Evolutionary conservation across 2,329 filamentous ascomycete genomes (phyloP).

Genomic region (Hypoxylon sp.): DNA sequence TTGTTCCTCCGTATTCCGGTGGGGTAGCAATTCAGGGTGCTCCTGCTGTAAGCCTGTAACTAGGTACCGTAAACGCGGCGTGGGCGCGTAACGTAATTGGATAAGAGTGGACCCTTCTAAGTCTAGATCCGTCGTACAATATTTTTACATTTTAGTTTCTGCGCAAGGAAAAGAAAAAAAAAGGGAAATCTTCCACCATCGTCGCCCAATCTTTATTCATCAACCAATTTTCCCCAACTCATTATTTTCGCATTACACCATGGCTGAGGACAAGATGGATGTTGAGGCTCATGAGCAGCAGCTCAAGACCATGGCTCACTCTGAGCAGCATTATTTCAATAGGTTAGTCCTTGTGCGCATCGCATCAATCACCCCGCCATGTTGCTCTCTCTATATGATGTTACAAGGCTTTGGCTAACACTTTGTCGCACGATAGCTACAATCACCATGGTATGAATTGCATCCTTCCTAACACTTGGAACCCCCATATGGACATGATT

Average conservation of each 20-base stretch:
- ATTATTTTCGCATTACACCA: slow-evolving; percentile 25
- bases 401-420: slow-evolving; percentile 29
- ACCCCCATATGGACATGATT: slow-evolving; percentile 4
- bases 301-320: slow-evolving; percentile 83
- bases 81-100: slow-evolving; percentile 33
- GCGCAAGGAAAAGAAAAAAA: slow-evolving; percentile 23
- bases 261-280: slow-evolving; percentile 60
- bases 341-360: slow-evolving; percentile 64
- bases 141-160: slow-evolving; percentile 8
- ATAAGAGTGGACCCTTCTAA: slow-evolving; percentile 1
- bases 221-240: slow-evolving; percentile 17
- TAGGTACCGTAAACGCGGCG: slow-evolving; percentile 5
- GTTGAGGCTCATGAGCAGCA: slow-evolving; percentile 67
- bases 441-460: slow-evolving; percentile 97
- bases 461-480: slow-evolving; percentile 24
- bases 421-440: slow-evolving; percentile 69
- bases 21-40: slow-evolving; percentile 16
- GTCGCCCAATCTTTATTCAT: slow-evolving; percentile 28
- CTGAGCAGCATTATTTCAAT: slow-evolving; percentile 99
- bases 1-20: slow-evolving; percentile 31
- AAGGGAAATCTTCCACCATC: slow-evolving; percentile 14
- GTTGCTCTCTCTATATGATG: slow-evolving; percentile 43
- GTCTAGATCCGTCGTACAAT: slow-evolving; percentile 26
- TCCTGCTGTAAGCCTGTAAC: background rate
- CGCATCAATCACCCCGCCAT: slow-evolving; percentile 3